phyloP scores from a whole-genome alignment of 1,284 basidiomycete genomes.

The Caloboletus firmus region DNA sequence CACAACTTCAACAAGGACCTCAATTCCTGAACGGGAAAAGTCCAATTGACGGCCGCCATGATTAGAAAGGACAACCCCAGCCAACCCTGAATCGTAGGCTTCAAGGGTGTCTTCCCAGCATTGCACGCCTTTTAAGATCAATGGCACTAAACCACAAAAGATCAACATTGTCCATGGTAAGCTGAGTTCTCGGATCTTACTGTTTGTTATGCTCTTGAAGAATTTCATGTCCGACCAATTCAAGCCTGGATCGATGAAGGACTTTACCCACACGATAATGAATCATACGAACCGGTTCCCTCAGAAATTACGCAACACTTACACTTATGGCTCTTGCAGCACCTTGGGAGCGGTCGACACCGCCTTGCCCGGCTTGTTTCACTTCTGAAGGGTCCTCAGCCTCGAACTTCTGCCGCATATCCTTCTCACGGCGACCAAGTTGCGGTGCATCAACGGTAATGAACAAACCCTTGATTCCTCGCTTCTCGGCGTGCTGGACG shows the following conservation, averaged over 20 bases:
- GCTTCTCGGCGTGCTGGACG: conserved; percentile 80
- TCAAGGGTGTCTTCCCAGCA: conserved; percentile 91
- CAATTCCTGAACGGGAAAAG: conserved; percentile 87
- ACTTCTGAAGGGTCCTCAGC: conserved; percentile 79
- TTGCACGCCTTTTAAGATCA: conserved; percentile 92
- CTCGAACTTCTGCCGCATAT: conserved; percentile 96
- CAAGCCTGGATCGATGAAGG: conserved; percentile 91
- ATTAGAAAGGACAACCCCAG: conserved; percentile 88
- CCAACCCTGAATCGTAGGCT: conserved; percentile 81
- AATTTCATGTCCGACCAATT: conserved; percentile 87
- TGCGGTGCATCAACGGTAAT: conserved; percentile 95
- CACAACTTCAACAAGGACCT: conserved; percentile 88
- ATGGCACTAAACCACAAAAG: conserved; percentile 60
- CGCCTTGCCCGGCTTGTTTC: conserved; percentile 52
- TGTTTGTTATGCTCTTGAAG: conserved; percentile 88
- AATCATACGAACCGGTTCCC: background rate
- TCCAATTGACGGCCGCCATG: conserved; percentile 93
- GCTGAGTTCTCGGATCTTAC: conserved; percentile 39
- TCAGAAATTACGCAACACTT: conserved; percentile 27
- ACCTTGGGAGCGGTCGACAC: conserved; percentile 83
- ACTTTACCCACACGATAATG: conserved; percentile 45
- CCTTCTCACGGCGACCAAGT: conserved; percentile 87
- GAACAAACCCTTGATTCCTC: conserved; percentile 84
- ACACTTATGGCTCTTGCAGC: conserved; percentile 94
- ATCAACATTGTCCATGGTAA: background rate